Percentiles rank a stretch among this genome's conserved stretches.
Conservation (phyloP, 306 rosid species). For the Vigna hirtella region DNA sequence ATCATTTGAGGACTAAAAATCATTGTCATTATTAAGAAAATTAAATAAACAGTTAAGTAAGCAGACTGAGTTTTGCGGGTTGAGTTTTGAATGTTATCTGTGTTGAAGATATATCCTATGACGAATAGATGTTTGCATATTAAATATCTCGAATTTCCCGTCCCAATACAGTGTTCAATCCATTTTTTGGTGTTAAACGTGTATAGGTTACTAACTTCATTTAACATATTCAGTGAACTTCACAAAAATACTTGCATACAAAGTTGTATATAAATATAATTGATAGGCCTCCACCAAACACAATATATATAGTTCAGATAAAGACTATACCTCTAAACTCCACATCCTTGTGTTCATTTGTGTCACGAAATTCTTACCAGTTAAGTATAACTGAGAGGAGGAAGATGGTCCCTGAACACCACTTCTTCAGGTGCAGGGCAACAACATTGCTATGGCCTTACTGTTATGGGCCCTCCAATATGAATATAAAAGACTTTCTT, state of each 20-base stretch:
- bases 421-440: conserved; percentile 26
- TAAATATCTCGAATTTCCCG: too few relatives aligned
- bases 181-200: too few relatives aligned
- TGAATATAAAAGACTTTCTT: conserved; percentile 40
- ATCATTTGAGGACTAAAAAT: too few relatives aligned
- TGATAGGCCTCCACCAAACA: not conserved
- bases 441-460: conserved; percentile 41
- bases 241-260: not conserved
- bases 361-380: conserved; percentile 4
- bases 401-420: conserved; percentile 28
- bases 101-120: conserved; percentile 31
- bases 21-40: not conserved
- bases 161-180: too few relatives aligned
- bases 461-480: conserved; percentile 42
- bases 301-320: conserved; percentile 10
- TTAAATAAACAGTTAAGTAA: not conserved
- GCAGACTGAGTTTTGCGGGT: not conserved
- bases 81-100: not conserved
- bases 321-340: too few relatives aligned
- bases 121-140: conserved; percentile 17
- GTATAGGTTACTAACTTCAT: not conserved
- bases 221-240: not conserved
- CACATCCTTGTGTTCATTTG: not conserved
- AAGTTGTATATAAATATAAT: not conserved
- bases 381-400: conserved; percentile 26